Evolutionary conservation across 2,329 filamentous ascomycete species (phyloP), one percentile per base, ranked within the genome.

Genomic region (Fusarium brachygibbosum): DNA sequence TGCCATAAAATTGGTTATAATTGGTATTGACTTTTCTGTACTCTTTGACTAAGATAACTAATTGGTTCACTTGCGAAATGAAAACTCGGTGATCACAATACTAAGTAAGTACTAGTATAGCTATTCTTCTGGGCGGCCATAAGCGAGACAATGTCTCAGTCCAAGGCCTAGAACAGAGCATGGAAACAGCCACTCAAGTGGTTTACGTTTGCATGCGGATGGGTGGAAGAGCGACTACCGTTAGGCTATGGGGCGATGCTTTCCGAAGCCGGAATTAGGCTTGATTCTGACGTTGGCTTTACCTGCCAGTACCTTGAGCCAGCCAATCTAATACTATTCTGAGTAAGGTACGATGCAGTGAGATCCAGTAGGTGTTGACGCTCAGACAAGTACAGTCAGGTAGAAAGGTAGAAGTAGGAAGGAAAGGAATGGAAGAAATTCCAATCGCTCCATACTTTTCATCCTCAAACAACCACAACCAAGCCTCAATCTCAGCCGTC

Each of bases 201-300:
- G 25, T 28, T 28, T 34, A 29, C 32, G 52, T 25, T 51, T 46
- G 67, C 66, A 69, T 59, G 67, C 67, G 67, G 67, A 70, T 21
- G 25, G 25, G 46, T 49, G 31, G 23, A 37, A 35, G 45, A 41
- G 37, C n/a, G 37, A 44, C 55, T 50, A 32, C 45, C 52, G 29
- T 64, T 60, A 42, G 48, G 35, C 42, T 58, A 63, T 67, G 57
- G 57, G 66, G 51, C 49, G 67, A 42, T 44, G 50, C 40, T 41
- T 67, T 70, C 67, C 58, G 53, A 70, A 70, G 67, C 70, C 67
- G 67, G 67, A 64, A 59, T 48, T 46, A 37, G 58, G 58, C 58
- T 63, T 61, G 61, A n/a, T 35, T 51, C 42, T 69, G 61, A 69
- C 52, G 56, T 56, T 51, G 38, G 55, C 35, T 50, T 51, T 45